Evolutionary conservation across 176 grass and related monocot species (phyloP).

Genomic region (Oryza glumipatula): DNA sequence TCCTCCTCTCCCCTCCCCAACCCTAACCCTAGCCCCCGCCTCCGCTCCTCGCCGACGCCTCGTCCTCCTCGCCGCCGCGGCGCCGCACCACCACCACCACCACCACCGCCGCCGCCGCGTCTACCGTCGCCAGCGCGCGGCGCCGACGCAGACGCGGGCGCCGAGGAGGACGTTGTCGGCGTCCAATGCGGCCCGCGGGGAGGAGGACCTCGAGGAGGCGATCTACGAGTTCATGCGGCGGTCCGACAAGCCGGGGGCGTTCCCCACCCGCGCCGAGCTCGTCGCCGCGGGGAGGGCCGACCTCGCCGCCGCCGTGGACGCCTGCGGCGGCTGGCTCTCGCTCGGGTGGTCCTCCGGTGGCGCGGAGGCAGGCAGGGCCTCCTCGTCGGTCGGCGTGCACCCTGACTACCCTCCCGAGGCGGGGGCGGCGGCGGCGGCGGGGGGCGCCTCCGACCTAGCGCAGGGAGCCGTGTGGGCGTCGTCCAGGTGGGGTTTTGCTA

Average conservation of each 20-base stretch:
- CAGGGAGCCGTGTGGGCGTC: neutral
- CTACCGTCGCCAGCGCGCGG: neutral
- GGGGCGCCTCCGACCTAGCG: conserved; percentile 22
- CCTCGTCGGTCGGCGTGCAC: neutral
- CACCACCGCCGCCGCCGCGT: conserved; percentile 14
- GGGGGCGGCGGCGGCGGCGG: neutral
- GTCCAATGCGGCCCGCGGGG: conserved; percentile 16
- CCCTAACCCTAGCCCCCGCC: conserved; percentile 1
- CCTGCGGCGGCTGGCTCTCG: conserved; percentile 76
- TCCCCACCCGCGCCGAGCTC: conserved; percentile 80
- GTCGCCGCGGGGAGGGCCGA: conserved; percentile 66
- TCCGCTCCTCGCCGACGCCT: neutral
- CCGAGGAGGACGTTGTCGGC: neutral
- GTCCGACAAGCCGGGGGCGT: conserved; percentile 66
- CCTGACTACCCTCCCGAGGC: conserved; percentile 32
- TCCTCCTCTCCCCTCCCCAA: conserved; percentile 27
- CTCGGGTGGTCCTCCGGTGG: conserved; percentile 68
- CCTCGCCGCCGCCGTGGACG: conserved; percentile 64
- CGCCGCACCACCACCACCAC: conserved; percentile 15
- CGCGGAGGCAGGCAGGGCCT: neutral
- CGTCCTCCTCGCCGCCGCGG: neutral
- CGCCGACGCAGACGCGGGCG: neutral
- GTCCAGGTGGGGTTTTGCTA: conserved; percentile 25
- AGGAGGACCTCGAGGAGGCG: conserved; percentile 68
- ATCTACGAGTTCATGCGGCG: conserved; percentile 88